These are phyloP conservation scores for Xerocomus minutiporus DNA, from an alignment of 1,284 basidiomycete species.

Conservation along the genomic window DNA sequence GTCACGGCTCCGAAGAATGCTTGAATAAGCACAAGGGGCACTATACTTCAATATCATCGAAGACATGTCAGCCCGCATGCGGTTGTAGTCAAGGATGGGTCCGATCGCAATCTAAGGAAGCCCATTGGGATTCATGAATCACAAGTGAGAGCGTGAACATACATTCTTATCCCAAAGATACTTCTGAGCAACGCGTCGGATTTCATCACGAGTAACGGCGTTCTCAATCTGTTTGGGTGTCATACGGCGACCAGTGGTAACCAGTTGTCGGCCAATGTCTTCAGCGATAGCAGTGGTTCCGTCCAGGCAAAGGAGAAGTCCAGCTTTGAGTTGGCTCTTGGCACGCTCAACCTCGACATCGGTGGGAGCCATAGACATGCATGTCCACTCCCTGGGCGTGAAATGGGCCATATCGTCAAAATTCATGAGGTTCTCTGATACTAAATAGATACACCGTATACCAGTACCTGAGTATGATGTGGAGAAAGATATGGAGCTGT, in stretches of 20 bases:
- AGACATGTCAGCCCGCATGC: conserved; percentile 77
- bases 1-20: neutral
- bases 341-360: conserved; percentile 91
- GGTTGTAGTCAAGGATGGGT: conserved; percentile 76
- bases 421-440: conserved; percentile 90
- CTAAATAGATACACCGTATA: conserved; percentile 98
- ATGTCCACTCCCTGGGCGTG: conserved; percentile 94
- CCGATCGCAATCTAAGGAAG: conserved; percentile 61
- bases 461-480: conserved; percentile 99
- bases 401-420: conserved; percentile 94
- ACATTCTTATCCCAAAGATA: conserved; percentile 94
- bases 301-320: conserved; percentile 85
- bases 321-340: conserved; percentile 97
- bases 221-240: conserved; percentile 91
- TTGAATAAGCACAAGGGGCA: neutral
- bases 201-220: conserved; percentile 85
- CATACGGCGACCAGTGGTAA: conserved; percentile 81
- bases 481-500: conserved; percentile 99
- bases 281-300: conserved; percentile 96
- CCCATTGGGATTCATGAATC: conserved; percentile 10
- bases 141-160: conserved; percentile 31
- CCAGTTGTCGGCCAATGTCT: conserved; percentile 96
- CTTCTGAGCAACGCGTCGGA: conserved; percentile 92
- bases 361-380: conserved; percentile 88
- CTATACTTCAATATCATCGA: conserved; percentile 57